Evolutionary conservation across 2,329 filamentous ascomycete genomes (phyloP).

Genomic region (Aspergillus novoparasiticus): DNA sequence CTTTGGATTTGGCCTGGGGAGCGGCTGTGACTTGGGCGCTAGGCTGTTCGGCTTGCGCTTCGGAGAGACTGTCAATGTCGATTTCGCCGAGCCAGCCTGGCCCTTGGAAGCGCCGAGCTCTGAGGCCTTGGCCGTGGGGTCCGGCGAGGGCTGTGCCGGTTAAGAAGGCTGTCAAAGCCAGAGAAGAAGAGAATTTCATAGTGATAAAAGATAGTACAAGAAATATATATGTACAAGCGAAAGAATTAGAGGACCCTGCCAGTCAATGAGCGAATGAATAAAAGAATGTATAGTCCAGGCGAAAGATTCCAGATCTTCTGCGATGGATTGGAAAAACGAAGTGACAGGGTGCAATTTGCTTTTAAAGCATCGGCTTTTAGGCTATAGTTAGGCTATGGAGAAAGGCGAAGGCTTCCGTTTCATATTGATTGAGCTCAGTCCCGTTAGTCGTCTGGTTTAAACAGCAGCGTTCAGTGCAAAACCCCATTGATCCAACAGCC

Average conservation of each 20-base stretch:
- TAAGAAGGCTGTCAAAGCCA: conserved; percentile 6
- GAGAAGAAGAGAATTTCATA: conserved; percentile 8
- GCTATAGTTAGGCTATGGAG: not conserved
- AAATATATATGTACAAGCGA: not conserved
- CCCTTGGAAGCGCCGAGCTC: not conserved
- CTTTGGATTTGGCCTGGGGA: not conserved
- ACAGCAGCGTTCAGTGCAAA: not conserved
- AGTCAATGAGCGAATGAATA: not conserved
- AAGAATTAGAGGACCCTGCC: not conserved
- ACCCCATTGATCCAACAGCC: not conserved
- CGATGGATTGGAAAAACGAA: not conserved
- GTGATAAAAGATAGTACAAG: not conserved
- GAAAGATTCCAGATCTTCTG: conserved; percentile 4
- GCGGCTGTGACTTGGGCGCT: not conserved
- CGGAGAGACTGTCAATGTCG: not conserved
- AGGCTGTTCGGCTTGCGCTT: not conserved
- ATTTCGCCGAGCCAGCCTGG: not conserved
- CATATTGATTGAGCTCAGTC: not conserved
- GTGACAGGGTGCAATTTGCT: not conserved
- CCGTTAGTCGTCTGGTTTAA: not conserved
- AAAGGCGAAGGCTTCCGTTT: not conserved
- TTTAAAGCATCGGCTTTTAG: not conserved
- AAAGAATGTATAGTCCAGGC: not conserved
- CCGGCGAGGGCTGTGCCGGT: conserved; percentile 7
- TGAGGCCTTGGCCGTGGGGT: conserved; percentile 3